Base-by-base conservation (phyloP, 2,329 filamentous ascomycete genomes). In the Hawksworthiomyces lignivorus region DNA sequence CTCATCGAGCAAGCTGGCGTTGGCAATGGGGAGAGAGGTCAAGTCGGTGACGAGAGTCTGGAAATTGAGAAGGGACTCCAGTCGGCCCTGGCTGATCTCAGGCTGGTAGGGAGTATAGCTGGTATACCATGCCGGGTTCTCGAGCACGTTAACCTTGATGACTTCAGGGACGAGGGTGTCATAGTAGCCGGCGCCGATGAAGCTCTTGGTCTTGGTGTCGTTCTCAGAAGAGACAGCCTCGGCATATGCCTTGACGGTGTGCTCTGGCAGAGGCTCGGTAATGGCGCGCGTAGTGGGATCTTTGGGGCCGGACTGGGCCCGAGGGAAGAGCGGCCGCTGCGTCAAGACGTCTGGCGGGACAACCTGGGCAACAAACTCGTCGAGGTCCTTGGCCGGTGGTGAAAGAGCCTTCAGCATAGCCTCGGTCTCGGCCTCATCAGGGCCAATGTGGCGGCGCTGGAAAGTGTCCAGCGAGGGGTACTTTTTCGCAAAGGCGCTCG, bases 71-170 rank as follows among this genome's bases (percentile, higher is more conserved):
- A 97, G 69, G 6, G 87, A 94, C 70, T 96, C 87, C 48, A 97
- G 66, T 42, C 90, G 81, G 27, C 90, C 90, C 66, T 97, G 90
- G 61, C 88, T 95, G 68, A 97, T 95, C 67, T 97, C 90, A 3
- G 90, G 84, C 67, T 97, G 90, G 64, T 96, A 97, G 14, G 90
- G 90, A 0, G 90, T 96, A 63, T 97, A 96, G 66, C 88, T 95
- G 30, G 90, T 97, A 62, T 97, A 97, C 90, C 90, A 97, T 9
- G 82, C 88, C 5, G 90, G 90, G 60, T 84, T 90, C 70, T 97
- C 88, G 45, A 97, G 69, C 5, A 97, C 75, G 59, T 96, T 96
- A 52, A 89, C 76, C 70, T 92, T 87, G 61, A 97, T 94, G 44
- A 96, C 89, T 43, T 87, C 77, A 5, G 90, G 90, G 1, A 86